phyloP scores from a whole-genome alignment of 73 alveolate species.

The Uronychia binucleata region DNA sequence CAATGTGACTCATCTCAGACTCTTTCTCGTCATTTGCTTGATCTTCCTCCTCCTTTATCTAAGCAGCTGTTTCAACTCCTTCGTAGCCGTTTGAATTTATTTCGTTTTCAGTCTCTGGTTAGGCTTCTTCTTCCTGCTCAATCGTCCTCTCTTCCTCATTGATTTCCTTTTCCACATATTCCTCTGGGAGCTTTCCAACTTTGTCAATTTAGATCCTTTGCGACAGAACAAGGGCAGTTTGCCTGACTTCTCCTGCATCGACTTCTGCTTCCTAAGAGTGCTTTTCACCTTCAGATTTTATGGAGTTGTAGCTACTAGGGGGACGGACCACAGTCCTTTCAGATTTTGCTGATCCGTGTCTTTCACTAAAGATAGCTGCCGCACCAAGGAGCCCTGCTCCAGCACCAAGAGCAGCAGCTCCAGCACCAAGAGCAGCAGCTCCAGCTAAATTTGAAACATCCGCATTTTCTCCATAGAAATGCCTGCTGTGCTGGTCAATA shows the following conservation, averaged over 20 bases:
- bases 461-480: neutral
- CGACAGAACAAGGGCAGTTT: neutral
- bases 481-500: too few species aligned
- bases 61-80: too few species aligned
- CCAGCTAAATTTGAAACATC: neutral
- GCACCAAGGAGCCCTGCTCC: neutral
- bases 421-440: neutral
- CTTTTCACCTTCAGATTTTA: neutral
- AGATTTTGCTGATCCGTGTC: too few species aligned
- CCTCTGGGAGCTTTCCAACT: neutral
- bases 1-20: too few species aligned
- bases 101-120: too few species aligned
- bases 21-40: too few species aligned
- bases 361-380: too few species aligned
- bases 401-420: neutral
- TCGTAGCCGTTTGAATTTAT: too few species aligned
- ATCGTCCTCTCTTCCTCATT: too few species aligned
- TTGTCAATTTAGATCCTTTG: neutral
- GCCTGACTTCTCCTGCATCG: neutral
- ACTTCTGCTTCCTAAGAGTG: neutral
- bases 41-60: too few species aligned
- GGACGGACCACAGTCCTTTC: neutral
- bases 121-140: too few species aligned
- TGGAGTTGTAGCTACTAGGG: neutral
- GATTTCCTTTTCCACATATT: too few species aligned